A percentile compares a stretch with the other conserved stretches of the same genome.
Evolutionary conservation across 106 monocot genomes (phyloP).

Genomic region (Amphibolis antarctica): DNA sequence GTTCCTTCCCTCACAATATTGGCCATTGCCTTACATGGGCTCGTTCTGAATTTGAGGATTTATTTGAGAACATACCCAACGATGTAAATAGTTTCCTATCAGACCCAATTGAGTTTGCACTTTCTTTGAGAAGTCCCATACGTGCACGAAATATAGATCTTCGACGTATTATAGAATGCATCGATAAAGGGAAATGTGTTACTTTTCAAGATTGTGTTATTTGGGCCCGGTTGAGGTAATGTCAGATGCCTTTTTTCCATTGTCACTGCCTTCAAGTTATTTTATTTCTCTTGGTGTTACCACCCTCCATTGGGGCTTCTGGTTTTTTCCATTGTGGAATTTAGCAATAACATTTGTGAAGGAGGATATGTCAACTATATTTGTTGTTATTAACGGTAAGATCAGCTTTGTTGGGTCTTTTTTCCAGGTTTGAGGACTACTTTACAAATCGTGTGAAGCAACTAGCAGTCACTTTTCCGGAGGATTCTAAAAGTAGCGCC

Average conservation of each 20-base stretch:
- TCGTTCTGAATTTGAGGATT: conserved; percentile 72
- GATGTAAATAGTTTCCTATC: conserved; percentile 75
- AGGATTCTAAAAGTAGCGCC: conserved; percentile 57
- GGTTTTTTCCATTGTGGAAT: too few species aligned
- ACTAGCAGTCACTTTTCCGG: conserved; percentile 74
- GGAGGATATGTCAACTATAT: too few species aligned
- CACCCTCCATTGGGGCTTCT: too few species aligned
- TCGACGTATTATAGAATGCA: conserved; percentile 58
- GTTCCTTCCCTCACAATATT: conserved; percentile 94
- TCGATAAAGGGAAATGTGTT: conserved; percentile 60
- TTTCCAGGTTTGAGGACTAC: conserved; percentile 80
- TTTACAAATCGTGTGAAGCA: conserved; percentile 85
- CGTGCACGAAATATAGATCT: conserved; percentile 71
- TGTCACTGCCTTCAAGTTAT: too few species aligned
- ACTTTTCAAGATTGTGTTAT: conserved; percentile 65
- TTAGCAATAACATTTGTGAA: too few species aligned
- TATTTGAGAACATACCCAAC: conserved; percentile 76
- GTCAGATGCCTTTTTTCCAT: too few species aligned
- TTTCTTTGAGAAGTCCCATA: conserved; percentile 57
- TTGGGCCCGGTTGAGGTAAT: conserved; percentile 84
- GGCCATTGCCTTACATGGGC: conserved; percentile 94
- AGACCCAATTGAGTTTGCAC: conserved; percentile 44
- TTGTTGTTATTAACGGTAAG: too few species aligned
- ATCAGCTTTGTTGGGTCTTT: background rate
- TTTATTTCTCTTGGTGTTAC: too few species aligned